These are phyloP conservation scores for Waltergamsia citrina DNA, from an alignment of 2,329 filamentous ascomycete species.

Conservation along the genomic window DNA sequence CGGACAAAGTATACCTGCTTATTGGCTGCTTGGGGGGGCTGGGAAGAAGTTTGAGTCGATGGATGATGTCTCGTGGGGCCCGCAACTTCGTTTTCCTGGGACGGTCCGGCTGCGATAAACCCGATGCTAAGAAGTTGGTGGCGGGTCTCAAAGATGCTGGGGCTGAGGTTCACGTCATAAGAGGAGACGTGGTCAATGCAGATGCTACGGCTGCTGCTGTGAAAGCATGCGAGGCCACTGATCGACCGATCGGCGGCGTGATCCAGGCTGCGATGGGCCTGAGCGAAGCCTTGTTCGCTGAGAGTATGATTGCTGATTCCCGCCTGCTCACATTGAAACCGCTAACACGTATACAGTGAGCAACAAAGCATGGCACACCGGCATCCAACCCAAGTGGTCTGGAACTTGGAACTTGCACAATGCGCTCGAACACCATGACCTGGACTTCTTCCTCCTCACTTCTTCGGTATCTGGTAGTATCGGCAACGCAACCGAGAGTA, in stretches of 20 bases:
- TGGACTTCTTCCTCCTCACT: slow-evolving; percentile 20
- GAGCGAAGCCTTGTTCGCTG: slow-evolving; percentile 13
- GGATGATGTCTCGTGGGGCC: slow-evolving; percentile 20
- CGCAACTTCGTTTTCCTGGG: slow-evolving; percentile 20
- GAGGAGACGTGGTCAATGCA: slow-evolving; percentile 10
- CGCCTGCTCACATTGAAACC: too few relatives aligned
- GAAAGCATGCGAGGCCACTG: background rate
- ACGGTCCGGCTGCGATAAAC: slow-evolving; percentile 14
- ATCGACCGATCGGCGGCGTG: slow-evolving; percentile 17
- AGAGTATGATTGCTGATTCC: too few relatives aligned
- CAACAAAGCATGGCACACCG: slow-evolving; percentile 14
- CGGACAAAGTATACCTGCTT: slow-evolving; percentile 9
- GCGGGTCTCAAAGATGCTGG: slow-evolving; percentile 9
- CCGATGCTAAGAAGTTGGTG: slow-evolving; percentile 10
- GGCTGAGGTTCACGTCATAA: slow-evolving; percentile 12
- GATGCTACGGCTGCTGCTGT: slow-evolving; percentile 9
- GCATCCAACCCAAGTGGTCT: slow-evolving; percentile 12
- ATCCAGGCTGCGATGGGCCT: slow-evolving; percentile 23
- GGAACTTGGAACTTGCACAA: slow-evolving; percentile 15
- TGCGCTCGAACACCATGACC: slow-evolving; percentile 6
- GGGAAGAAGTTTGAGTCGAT: slow-evolving; percentile 18
- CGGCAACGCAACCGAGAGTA: slow-evolving; percentile 18
- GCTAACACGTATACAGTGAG: too few relatives aligned
- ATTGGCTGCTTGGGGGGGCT: slow-evolving; percentile 18
- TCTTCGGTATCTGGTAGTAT: slow-evolving; percentile 15